Conservation (phyloP, 306 rosid species). For the Luffa aegyptiaca region DNA sequence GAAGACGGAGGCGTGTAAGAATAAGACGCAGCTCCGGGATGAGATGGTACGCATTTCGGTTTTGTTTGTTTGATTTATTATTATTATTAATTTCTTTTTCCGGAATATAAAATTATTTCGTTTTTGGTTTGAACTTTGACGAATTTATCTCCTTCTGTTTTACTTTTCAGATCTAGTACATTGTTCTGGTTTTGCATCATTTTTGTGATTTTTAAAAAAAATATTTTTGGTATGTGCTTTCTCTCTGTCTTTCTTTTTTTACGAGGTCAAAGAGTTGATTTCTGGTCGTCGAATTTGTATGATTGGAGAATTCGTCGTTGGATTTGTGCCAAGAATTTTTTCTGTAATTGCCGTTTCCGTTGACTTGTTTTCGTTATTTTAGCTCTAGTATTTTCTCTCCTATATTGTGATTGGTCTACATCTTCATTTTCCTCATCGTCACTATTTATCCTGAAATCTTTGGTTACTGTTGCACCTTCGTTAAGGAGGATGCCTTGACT, state of each 20-base stretch:
- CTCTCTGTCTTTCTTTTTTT: not conserved
- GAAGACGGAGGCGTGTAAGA: conserved; percentile 62
- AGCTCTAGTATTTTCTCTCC: not conserved
- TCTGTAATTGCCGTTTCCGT: not conserved
- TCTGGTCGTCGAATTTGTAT: conserved; percentile 9
- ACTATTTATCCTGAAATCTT: not conserved
- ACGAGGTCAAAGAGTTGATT: conserved; percentile 5
- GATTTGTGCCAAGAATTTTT: not conserved
- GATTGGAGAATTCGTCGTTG: conserved; percentile 2
- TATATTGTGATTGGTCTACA: not conserved
- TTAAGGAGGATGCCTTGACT: not conserved
- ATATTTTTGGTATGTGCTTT: not conserved
- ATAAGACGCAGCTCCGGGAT: conserved; percentile 46
- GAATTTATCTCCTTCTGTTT: conserved; percentile 8
- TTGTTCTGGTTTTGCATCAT: not conserved
- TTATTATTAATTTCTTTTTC: not conserved
- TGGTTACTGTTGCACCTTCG: not conserved
- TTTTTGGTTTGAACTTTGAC: conserved; percentile 12
- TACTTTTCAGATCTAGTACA: conserved; percentile 14
- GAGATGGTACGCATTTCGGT: conserved; percentile 67
- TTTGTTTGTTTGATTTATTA: not conserved
- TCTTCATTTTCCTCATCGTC: not conserved
- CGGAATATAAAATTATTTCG: not conserved
- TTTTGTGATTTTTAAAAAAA: not conserved
- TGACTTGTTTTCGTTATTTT: not conserved